Evolutionary conservation across 2,329 filamentous ascomycete species (phyloP).

Genomic region (Ceratocystis albifundus): DNA sequence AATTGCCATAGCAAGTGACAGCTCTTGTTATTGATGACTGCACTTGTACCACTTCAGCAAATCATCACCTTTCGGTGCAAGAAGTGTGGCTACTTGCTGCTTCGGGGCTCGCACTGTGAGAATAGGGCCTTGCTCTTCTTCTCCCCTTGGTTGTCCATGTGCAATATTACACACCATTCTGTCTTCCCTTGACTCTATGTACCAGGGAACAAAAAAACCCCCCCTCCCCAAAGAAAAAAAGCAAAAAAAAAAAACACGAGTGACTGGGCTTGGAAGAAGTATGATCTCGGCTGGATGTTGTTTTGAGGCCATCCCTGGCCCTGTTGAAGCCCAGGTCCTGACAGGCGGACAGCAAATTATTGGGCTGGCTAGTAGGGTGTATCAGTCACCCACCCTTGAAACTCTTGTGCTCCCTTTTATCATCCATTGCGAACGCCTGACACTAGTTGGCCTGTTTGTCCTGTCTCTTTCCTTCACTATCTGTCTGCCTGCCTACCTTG

Average conservation of each 20-base stretch:
- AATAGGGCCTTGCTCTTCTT: too few relatives aligned
- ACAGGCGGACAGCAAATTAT: neutral
- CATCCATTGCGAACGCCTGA: neutral
- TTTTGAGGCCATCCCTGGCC: slow-evolving; percentile 7
- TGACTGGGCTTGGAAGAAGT: too few relatives aligned
- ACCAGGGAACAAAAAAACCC: too few relatives aligned
- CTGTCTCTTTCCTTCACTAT: neutral
- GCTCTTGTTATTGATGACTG: neutral
- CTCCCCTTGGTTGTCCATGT: too few relatives aligned
- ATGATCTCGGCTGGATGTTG: neutral
- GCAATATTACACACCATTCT: too few relatives aligned
- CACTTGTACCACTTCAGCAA: neutral
- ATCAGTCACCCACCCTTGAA: neutral
- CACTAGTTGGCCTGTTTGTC: neutral
- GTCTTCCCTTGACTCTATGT: too few relatives aligned
- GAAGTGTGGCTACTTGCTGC: too few relatives aligned
- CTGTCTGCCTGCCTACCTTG: neutral
- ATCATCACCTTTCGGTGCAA: too few relatives aligned
- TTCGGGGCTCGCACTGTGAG: too few relatives aligned
- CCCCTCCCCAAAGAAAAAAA: too few relatives aligned
- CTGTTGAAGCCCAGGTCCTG: neutral
- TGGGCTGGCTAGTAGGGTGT: neutral
- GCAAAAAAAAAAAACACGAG: too few relatives aligned
- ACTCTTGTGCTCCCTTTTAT: slow-evolving; percentile 1
- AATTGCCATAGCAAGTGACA: neutral